Evolutionary conservation across 306 rosid species (phyloP).

Genomic region (Vigna trinervia): DNA sequence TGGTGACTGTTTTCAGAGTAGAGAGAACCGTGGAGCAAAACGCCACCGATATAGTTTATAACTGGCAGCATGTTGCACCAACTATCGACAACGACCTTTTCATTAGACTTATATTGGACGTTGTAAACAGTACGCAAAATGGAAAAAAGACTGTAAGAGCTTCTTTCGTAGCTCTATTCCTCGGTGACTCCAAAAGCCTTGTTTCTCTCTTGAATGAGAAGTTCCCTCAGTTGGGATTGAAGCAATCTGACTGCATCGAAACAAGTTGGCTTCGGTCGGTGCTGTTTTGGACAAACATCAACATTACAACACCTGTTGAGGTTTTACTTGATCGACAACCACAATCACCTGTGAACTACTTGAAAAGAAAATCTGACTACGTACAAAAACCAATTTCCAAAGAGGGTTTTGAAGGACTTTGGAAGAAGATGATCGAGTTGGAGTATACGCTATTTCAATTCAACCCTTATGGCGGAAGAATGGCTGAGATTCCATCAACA

Average conservation of each 20-base stretch:
- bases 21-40: conserved; percentile 64
- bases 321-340: conserved; percentile 66
- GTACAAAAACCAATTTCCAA: conserved; percentile 60
- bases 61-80: conserved; percentile 72
- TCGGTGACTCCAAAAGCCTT: conserved; percentile 64
- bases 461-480: conserved; percentile 78
- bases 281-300: conserved; percentile 58
- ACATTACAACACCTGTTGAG: conserved; percentile 46
- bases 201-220: conserved; percentile 49
- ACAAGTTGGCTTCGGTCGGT: conserved; percentile 69
- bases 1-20: conserved; percentile 63
- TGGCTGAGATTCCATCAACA: conserved; percentile 63
- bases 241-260: conserved; percentile 55
- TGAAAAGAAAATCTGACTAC: conserved; percentile 81
- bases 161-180: conserved; percentile 59
- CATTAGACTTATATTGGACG: conserved; percentile 53
- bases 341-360: conserved; percentile 46
- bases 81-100: conserved; percentile 51
- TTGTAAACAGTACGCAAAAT: conserved; percentile 49
- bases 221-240: conserved; percentile 64
- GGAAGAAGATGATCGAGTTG: conserved; percentile 74
- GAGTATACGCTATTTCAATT: conserved; percentile 52
- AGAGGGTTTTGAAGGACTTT: conserved; percentile 60
- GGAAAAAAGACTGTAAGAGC: conserved; percentile 56
- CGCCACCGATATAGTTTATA: conserved; percentile 58